Percentiles rank a stretch among this genome's conserved stretches.
Conservation (phyloP, 1,284 basidiomycete species). For the Singerocomus rubriflavus region DNA sequence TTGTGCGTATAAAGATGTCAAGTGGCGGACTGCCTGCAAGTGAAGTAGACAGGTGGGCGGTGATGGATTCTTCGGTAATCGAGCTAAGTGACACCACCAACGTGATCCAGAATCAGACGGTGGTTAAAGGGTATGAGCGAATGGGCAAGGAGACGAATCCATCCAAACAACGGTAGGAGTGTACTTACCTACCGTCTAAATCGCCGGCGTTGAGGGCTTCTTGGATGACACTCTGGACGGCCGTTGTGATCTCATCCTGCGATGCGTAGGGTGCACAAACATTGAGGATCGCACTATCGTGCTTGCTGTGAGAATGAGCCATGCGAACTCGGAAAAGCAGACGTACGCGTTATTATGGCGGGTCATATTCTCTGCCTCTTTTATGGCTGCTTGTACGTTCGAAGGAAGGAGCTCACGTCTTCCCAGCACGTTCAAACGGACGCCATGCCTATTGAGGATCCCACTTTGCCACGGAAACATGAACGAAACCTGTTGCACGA, state of each 20-base stretch:
- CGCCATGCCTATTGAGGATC: conserved; percentile 76
- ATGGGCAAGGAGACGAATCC: neutral
- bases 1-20: conserved; percentile 91
- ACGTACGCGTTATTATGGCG: conserved; percentile 59
- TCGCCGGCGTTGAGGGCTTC: conserved; percentile 43
- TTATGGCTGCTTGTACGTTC: conserved; percentile 69
- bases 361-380: conserved; percentile 80
- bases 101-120: neutral
- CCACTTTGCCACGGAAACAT: conserved; percentile 47
- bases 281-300: conserved; percentile 80
- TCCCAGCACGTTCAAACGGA: conserved; percentile 86
- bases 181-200: conserved; percentile 32
- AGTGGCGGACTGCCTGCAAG: conserved; percentile 73
- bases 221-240: conserved; percentile 61
- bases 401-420: conserved; percentile 73
- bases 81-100: conserved; percentile 30
- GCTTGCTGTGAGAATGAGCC: neutral
- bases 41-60: conserved; percentile 64
- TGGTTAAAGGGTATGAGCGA: neutral
- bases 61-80: conserved; percentile 67
- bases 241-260: conserved; percentile 86
- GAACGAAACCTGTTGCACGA: neutral
- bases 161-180: neutral
- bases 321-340: neutral
- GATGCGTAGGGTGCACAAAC: conserved; percentile 95